Evolutionary conservation across 345 rosid genomes (phyloP), one percentile per base, ranked within the genome.

Genomic region (Aethionema arabicum): DNA sequence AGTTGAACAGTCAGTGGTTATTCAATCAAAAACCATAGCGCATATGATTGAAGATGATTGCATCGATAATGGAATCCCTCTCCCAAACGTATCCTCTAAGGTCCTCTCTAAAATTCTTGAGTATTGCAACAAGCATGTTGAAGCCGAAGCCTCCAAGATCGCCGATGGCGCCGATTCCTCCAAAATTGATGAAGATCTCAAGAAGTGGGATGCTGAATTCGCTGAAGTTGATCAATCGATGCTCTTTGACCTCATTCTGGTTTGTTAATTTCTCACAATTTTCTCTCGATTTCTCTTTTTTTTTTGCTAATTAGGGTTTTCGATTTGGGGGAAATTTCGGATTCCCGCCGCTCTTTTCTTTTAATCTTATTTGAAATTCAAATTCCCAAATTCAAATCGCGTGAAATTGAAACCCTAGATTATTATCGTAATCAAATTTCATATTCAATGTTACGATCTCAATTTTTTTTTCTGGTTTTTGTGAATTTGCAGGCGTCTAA

Each of bases 101-200:
- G 83, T 87, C 83, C 80, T 90, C 11, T 74, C 90, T 2, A 83
- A 76, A 83, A 85, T 90, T 16, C 79, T 87, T 54, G 95, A 87
- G 79, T 90, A 90, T 69, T 80, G 85, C 78, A 82, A 73, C 74
- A 87, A 78, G 43, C 97, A 87, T 72, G 92, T 78, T 3, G 88
- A 83, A 15, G 55, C 76, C 39, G 53, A 63, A 4, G 76, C 68
- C 9, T 21, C 74, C 11, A 70, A 63, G 74, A 57, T 9, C 64
- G 68, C 72, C 61, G 76, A 8, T 39, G 81, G 35, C 2, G 76
- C 53, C 11, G 42, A 1, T n/a, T 13, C 80, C 2, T 46, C 59
- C 27, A 21, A 21, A 2, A 21, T 21, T 21, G 91, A 80, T 4
- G 87, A 76, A 0, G 81, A 74, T 0, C 81, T 83, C 63, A 86